Conservation (phyloP, 805 yeast species). For the Naumovozyma baii region DNA sequence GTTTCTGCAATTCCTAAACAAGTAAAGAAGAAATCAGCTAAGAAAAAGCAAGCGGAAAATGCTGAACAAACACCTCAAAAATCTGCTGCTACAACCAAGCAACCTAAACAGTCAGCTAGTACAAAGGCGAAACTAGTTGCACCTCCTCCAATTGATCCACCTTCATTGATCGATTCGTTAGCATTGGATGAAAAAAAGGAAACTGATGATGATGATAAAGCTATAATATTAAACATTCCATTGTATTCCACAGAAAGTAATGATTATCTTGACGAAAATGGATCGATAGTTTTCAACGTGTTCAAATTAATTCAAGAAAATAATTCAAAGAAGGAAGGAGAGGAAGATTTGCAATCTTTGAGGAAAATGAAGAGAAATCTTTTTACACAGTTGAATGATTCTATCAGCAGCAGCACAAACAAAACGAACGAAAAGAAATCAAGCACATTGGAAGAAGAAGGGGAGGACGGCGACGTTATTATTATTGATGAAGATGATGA, state of each 20-base stretch:
- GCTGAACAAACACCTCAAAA: not conserved
- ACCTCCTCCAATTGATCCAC: conserved; percentile 18
- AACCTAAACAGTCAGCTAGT: conserved; percentile 3
- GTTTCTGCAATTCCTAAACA: conserved; percentile 4
- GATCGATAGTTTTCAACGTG: conserved; percentile 27
- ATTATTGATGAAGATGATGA: conserved; percentile 14
- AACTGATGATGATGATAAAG: conserved; percentile 15
- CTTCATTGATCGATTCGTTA: conserved; percentile 16
- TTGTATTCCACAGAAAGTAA: conserved; percentile 17
- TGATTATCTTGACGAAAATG: conserved; percentile 29
- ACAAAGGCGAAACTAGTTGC: conserved; percentile 12
- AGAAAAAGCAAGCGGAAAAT: conserved; percentile 4
- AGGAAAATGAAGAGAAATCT: conserved; percentile 15
- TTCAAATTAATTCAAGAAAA: conserved; percentile 9
- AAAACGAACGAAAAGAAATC: no score
- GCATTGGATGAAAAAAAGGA: conserved; percentile 9
- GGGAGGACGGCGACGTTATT: conserved; percentile 22
- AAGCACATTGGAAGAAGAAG: conserved; percentile 11
- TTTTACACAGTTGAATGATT: conserved; percentile 13
- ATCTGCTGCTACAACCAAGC: not conserved
- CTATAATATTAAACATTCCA: conserved; percentile 25
- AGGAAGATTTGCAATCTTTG: conserved; percentile 1
- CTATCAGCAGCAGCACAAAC: no score
- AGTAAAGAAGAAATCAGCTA: conserved; percentile 2
- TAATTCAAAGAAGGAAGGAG: not conserved